Evolutionary conservation across 1,284 basidiomycete species (phyloP).

Genomic region (Malassezia sp.): DNA sequence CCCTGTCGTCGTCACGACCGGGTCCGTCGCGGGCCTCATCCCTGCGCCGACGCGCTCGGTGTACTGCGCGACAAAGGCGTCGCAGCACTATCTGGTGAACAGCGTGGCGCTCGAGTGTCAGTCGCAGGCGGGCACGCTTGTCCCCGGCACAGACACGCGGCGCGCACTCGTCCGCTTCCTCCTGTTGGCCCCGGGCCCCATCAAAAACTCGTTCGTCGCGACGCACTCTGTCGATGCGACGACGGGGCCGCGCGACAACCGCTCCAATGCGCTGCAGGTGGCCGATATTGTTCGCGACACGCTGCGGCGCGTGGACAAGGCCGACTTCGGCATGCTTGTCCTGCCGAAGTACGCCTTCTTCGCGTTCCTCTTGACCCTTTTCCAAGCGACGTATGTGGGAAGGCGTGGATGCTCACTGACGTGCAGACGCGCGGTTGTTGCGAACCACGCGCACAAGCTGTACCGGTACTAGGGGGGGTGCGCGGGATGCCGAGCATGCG

Average conservation of each 20-base stretch:
- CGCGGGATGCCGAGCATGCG: no score
- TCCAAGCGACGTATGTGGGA: conserved; percentile 11
- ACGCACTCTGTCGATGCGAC: conserved; percentile 11
- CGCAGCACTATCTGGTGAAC: conserved; percentile 66
- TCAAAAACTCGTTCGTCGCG: conserved; percentile 30
- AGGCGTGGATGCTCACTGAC: neutral
- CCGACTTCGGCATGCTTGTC: conserved; percentile 10
- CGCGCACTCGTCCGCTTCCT: conserved; percentile 32
- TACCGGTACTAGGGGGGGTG: conserved; percentile 12
- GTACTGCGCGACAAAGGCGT: conserved; percentile 73
- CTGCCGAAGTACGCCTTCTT: conserved; percentile 3
- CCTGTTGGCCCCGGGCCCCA: conserved; percentile 37
- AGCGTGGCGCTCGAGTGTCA: conserved; percentile 61
- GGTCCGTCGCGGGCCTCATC: conserved; percentile 66
- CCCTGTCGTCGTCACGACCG: conserved; percentile 68
- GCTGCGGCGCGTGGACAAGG: conserved; percentile 1
- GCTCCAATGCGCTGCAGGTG: conserved; percentile 7
- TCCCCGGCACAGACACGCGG: conserved; percentile 1
- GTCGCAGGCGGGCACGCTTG: conserved; percentile 27
- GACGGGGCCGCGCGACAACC: conserved; percentile 14
- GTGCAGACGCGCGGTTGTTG: conserved; percentile 4
- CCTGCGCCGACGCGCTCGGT: conserved; percentile 74
- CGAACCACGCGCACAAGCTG: conserved; percentile 1
- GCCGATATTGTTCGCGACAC: conserved; percentile 6
- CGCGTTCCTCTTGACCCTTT: conserved; percentile 5